These are phyloP conservation scores for Golovinomyces cichoracearum DNA, from an alignment of 2,329 filamentous ascomycete species.

Conservation along the genomic window DNA sequence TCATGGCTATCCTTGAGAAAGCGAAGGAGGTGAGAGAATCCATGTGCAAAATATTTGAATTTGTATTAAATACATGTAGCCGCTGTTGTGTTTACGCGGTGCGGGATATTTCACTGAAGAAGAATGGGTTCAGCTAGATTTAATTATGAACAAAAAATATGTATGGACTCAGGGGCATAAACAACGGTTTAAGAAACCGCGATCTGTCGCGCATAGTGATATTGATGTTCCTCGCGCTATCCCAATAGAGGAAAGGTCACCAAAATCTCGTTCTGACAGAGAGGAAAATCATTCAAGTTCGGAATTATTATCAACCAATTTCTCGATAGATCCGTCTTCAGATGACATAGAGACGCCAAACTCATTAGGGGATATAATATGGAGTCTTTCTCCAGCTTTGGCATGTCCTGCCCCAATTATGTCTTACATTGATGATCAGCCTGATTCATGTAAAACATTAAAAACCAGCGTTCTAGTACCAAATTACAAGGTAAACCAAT, in stretches of 20 bases:
- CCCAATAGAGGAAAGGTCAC: neutral
- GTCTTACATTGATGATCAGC: neutral
- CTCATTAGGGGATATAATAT: neutral
- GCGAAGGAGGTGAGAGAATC: neutral
- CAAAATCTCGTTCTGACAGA: neutral
- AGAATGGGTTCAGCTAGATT: constrained; percentile 2
- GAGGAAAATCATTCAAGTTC: neutral
- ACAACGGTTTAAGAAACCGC: neutral
- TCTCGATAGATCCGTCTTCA: neutral
- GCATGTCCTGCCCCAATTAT: neutral
- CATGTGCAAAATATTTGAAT: neutral
- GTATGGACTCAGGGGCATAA: neutral
- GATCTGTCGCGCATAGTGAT: neutral
- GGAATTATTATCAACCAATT: neutral
- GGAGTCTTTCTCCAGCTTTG: neutral
- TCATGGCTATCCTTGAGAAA: constrained; percentile 1
- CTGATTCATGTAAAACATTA: neutral
- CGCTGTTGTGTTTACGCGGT: neutral
- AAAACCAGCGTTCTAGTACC: neutral
- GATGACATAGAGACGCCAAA: neutral
- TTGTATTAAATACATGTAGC: neutral
- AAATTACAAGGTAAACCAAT: neutral
- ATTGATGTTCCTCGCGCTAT: neutral
- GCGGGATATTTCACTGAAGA: constrained; percentile 1
- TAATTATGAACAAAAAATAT: constrained; percentile 2